Conservation (phyloP, 768 basidiomycete species). For the Paxillus rubicundulus region DNA sequence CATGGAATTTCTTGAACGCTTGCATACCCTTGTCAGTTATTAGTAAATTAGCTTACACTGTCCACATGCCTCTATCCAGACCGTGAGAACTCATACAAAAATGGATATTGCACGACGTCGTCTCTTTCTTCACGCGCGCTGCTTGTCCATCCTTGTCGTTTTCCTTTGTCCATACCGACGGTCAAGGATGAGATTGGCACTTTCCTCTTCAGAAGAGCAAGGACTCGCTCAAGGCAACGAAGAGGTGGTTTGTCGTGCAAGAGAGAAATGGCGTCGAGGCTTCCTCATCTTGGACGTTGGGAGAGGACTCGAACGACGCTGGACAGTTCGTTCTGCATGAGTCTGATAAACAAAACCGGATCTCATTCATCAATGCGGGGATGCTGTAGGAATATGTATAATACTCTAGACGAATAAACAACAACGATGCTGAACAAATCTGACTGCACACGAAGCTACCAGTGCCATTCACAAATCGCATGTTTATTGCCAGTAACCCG, state of each 20-base stretch:
- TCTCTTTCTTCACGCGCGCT: constrained; percentile 12
- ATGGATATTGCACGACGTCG: not conserved
- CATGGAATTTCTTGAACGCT: not conserved
- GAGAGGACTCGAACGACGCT: constrained; percentile 12
- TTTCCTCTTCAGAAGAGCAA: constrained; percentile 28
- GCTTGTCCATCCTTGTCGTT: constrained; percentile 11
- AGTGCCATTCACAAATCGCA: not conserved
- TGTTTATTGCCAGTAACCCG: not conserved
- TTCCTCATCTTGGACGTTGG: not conserved
- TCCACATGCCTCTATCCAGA: not conserved
- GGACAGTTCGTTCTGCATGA: constrained; percentile 4
- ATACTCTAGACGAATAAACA: constrained; percentile 18
- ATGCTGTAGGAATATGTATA: constrained; percentile 12
- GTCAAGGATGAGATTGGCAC: constrained; percentile 15
- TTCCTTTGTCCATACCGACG: constrained; percentile 9
- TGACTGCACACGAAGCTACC: not conserved
- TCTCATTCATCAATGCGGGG: constrained; percentile 17
- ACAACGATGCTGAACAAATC: constrained; percentile 1
- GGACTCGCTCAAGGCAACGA: constrained; percentile 21
- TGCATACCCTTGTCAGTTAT: constrained; percentile 17
- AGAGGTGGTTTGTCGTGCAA: constrained; percentile 32
- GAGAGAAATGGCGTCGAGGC: constrained; percentile 11
- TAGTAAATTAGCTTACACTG: constrained; percentile 18
- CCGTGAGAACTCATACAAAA: constrained; percentile 15
- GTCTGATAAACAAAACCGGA: no score